phyloP scores from a whole-genome alignment of 768 basidiomycete species.

The Tylopilus rubrobrunneus region DNA sequence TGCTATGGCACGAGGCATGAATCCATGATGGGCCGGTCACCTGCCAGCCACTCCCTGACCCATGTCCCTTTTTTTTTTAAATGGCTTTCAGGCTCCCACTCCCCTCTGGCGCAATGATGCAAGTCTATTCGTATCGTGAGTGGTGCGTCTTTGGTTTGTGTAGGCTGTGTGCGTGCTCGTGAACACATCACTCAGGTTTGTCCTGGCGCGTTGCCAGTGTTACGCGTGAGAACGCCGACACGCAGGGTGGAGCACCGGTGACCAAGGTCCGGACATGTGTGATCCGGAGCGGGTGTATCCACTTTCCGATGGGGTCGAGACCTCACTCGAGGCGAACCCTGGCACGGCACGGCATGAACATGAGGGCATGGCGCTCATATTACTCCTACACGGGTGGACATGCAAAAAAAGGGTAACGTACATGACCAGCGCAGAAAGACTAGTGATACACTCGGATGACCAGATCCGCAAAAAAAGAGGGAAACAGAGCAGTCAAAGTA shows the following conservation, averaged over 20 bases:
- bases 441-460: conserved; percentile 23
- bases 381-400: background rate
- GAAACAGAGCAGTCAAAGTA: background rate
- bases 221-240: background rate
- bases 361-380: background rate
- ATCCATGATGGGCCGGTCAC: no score
- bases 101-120: no score
- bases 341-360: background rate
- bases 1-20: background rate
- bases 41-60: background rate
- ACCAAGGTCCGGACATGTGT: background rate
- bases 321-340: background rate
- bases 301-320: background rate
- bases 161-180: background rate
- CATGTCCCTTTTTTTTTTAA: background rate
- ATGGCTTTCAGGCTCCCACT: background rate
- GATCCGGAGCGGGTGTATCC: background rate
- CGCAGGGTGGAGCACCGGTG: background rate
- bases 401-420: background rate
- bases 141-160: no score
- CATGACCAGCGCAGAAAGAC: conserved; percentile 9
- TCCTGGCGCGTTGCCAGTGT: background rate
- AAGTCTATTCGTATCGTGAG: background rate
- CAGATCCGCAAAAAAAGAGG: conserved; percentile 12
- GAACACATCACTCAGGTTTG: no score